Conservation (phyloP, 441 rosid genomes). For the Eruca vesicaria region DNA sequence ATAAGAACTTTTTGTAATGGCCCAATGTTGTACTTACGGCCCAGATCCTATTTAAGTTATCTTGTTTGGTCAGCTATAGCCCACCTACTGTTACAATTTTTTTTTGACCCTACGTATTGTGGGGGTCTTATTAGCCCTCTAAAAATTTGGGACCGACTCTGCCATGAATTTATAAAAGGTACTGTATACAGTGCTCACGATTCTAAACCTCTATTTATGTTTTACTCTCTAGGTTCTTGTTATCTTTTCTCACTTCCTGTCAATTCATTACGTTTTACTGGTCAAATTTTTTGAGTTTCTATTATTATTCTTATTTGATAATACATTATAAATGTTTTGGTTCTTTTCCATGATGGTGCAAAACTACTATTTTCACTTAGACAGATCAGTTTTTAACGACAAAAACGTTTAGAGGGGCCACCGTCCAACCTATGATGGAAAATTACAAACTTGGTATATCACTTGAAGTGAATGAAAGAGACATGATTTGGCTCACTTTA, state of each 20-base stretch:
- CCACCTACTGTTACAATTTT: neutral
- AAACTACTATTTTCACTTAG: neutral
- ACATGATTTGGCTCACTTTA: neutral
- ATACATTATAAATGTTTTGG: neutral
- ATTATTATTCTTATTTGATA: neutral
- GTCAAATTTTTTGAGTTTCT: neutral
- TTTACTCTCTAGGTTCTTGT: neutral
- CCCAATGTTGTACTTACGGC: neutral
- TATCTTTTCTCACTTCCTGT: neutral
- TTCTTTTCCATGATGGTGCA: neutral
- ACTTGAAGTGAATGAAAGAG: neutral
- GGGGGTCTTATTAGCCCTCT: neutral
- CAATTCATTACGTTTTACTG: neutral
- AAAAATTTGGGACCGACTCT: neutral
- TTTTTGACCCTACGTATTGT: neutral
- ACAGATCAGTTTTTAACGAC: neutral
- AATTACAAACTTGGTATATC: neutral
- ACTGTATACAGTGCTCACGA: neutral
- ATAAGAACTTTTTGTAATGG: neutral
- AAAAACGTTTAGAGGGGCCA: neutral
- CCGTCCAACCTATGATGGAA: neutral
- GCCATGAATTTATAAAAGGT: neutral
- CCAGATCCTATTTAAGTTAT: neutral
- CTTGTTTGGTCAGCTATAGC: neutral
- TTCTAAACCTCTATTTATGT: neutral